Percentiles rank a stretch among this genome's conserved stretches.
Evolutionary conservation across 2,329 filamentous ascomycete genomes (phyloP).

Genomic region (Fusarium sp.): DNA sequence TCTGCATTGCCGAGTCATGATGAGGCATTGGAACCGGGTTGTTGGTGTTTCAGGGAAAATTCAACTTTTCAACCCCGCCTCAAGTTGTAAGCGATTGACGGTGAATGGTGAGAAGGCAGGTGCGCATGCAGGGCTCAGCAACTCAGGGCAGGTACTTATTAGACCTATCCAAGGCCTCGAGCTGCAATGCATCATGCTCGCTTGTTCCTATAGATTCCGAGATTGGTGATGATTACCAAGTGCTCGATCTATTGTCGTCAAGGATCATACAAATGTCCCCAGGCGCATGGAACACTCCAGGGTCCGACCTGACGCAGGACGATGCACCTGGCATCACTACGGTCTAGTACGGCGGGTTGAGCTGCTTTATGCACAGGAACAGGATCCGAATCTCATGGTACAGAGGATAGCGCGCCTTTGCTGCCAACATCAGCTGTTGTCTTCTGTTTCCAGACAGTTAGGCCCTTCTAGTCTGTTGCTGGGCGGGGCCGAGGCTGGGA

Average conservation of each 20-base stretch:
- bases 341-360: not conserved
- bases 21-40: constrained; percentile 18
- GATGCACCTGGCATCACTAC: constrained; percentile 2
- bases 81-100: constrained; percentile 14
- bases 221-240: constrained; percentile 6
- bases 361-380: constrained; percentile 22
- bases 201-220: constrained; percentile 8
- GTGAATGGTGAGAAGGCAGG: constrained; percentile 11
- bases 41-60: constrained; percentile 33
- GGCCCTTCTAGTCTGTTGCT: constrained; percentile 21
- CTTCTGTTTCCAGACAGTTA: constrained; percentile 29
- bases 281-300: constrained; percentile 23
- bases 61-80: constrained; percentile 12
- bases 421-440: constrained; percentile 37
- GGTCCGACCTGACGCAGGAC: constrained; percentile 4
- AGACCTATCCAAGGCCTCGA: not conserved
- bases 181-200: constrained; percentile 3
- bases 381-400: constrained; percentile 14
- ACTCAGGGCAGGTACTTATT: not conserved
- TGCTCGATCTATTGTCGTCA: not conserved
- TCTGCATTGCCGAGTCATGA: constrained; percentile 31
- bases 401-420: constrained; percentile 22
- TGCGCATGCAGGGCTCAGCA: not conserved
- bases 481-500: constrained; percentile 22
- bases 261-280: constrained; percentile 14